Base-by-base conservation (phyloP, 495 filamentous ascomycete species). In the Daldinia bambusicola region DNA sequence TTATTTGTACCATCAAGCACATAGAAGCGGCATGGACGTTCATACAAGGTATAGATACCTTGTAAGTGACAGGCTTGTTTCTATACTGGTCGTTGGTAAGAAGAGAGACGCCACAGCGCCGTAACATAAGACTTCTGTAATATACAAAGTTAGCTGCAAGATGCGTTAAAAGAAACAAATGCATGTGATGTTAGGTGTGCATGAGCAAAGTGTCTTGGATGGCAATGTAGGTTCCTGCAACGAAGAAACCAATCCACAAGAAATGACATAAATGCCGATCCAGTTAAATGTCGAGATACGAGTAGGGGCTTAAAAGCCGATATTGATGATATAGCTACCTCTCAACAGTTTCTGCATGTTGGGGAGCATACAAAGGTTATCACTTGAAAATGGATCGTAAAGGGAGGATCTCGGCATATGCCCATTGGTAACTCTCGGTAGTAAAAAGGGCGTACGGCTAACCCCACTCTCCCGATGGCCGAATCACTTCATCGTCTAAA, bases 401-500 rank as follows among this genome's bases (percentile, higher is more conserved):
- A 26, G 26, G 56, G 45, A 34, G 57, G 16, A 43, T 7, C 37
- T 40, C 36, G 50, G 57, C 68, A 66, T 32, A 67, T 66, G 53
- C 30, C 30, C 57, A 48, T 31, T 31, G 55, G 26, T 13, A 60
- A 13, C 58, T 52, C 16, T 57, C 66, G 66, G 66, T 53, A 52
- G 12, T 22, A 22, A 38, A 41, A 58, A 22, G 45, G 45, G 43
- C 32, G 9, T 41, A 40, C 36, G 34, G 63, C 63, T 37, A 6
- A 26, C 70, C 61, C 70, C 64, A 52, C 70, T 60, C 55, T 60
- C 48, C 60, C 55, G 48, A 55, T 64, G 34, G 37, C 55, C 64
- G 70, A 61, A 68, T 67, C 63, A 56, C 58, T 45, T 67, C 63
- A 63, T 16, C 26, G 26, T 32, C 50, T 45, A 43, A 12, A 38